phyloP scores from a whole-genome alignment of 352 stramenopile genomes.

The Pythium utonaiense region DNA sequence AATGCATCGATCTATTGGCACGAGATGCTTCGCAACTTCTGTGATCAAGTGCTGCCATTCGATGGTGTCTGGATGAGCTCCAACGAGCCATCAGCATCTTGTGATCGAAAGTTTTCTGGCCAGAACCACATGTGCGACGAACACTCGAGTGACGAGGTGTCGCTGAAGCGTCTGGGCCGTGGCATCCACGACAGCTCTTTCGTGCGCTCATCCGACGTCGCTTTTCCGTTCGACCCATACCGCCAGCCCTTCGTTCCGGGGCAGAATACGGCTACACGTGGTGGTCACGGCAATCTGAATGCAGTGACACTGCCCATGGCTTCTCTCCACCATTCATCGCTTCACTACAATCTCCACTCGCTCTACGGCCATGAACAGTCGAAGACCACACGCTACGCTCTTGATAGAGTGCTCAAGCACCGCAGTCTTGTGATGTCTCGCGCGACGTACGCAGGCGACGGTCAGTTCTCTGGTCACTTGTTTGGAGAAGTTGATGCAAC shows the following conservation, averaged over 20 bases:
- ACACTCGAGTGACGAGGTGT: background rate
- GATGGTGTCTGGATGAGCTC: conserved; percentile 85
- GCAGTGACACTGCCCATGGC: conserved; percentile 74
- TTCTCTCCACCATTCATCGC: conserved; percentile 52
- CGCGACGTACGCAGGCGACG: conserved; percentile 66
- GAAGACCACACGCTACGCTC: conserved; percentile 39
- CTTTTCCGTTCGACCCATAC: conserved; percentile 80
- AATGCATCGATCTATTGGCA: conserved; percentile 64
- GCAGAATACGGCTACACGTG: conserved; percentile 33
- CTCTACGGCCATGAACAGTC: conserved; percentile 73
- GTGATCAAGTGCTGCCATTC: conserved; percentile 56
- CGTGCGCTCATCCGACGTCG: conserved; percentile 63
- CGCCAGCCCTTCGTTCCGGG: conserved; percentile 71
- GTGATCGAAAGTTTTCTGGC: conserved; percentile 33
- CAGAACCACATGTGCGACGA: conserved; percentile 3
- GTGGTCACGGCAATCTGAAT: conserved; percentile 70
- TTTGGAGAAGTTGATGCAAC: conserved; percentile 49
- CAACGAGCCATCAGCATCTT: conserved; percentile 76
- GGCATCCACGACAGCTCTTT: conserved; percentile 27
- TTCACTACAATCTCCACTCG: conserved; percentile 88
- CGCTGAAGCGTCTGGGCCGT: background rate
- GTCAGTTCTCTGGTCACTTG: conserved; percentile 61
- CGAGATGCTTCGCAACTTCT: conserved; percentile 57
- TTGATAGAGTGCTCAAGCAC: conserved; percentile 49
- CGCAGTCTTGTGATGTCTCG: conserved; percentile 67